phyloP scores from a whole-genome alignment of 805 yeast species.

The Pichia heedii region DNA sequence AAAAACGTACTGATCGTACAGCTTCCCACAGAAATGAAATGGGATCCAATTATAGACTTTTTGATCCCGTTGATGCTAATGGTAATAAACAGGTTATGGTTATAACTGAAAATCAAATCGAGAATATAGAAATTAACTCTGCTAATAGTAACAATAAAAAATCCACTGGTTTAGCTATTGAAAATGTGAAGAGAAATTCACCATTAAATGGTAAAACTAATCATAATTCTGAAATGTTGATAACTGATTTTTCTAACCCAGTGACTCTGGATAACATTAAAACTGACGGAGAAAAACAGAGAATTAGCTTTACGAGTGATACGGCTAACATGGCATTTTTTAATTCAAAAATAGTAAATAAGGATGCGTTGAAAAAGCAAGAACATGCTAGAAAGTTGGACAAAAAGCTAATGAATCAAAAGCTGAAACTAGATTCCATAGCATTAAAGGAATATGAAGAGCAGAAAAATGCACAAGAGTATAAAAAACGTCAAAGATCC shows the following conservation, averaged over 20 bases:
- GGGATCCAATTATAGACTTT: slow-evolving; percentile 47
- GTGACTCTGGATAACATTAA: slow-evolving; percentile 3
- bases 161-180: slow-evolving; percentile 1
- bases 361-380: slow-evolving; percentile 35
- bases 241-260: slow-evolving; percentile 14
- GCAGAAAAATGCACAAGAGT: slow-evolving; percentile 1
- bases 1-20: slow-evolving; percentile 40
- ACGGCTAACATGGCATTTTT: slow-evolving; percentile 42
- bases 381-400: slow-evolving; percentile 29
- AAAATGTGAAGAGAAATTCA: neutral
- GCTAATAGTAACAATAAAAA: slow-evolving; percentile 16
- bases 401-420: slow-evolving; percentile 31
- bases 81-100: slow-evolving; percentile 36
- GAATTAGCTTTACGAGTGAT: slow-evolving; percentile 29
- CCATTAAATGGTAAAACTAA: neutral
- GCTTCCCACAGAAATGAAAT: slow-evolving; percentile 70
- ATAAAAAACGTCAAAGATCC: neutral
- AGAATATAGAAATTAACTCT: neutral
- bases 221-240: neutral
- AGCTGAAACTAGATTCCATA: slow-evolving; percentile 10
- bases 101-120: slow-evolving; percentile 11
- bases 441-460: slow-evolving; percentile 1
- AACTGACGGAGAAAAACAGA: slow-evolving; percentile 9
- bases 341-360: slow-evolving; percentile 40
- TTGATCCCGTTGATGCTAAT: slow-evolving; percentile 41